Evolutionary conservation across 108 stramenopile species (phyloP), one percentile per base, ranked within the genome.

Genomic region (Nitzschia sp.): DNA sequence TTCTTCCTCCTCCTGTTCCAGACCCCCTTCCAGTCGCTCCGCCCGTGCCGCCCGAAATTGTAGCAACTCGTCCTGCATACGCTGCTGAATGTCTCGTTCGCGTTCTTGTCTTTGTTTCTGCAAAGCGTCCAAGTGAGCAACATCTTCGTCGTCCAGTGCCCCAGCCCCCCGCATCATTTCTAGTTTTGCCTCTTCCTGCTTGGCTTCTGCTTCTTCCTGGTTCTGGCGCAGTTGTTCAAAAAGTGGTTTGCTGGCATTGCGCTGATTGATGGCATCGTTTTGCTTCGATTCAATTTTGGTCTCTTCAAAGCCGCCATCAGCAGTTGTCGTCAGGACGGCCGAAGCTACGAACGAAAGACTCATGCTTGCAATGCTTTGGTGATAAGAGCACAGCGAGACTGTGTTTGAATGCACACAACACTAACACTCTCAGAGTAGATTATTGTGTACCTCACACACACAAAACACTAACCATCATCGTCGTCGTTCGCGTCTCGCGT

Each of bases 221-320:
- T 91, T 94, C 31, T 81, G 63, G 23, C 90, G 88, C 0, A 94
- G 77, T 73, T 94, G 93, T 77, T 94, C 93, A 76, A 91, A 91
- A 19, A 94, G 79, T 15, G 93, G 90, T 58, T 85, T 86, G 76
- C 82, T 69, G 0, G 67, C 61, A 31, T 69, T 68, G 53, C 86
- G 65, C 13, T 69, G 62, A 44, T 71, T 76, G n/a, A 80, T 64
- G 54, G 80, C 86, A 1, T 81, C 66, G 36, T 35, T 32, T 69
- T 68, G 60, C 11, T 70, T 69, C 15, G 61, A 53, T 67, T 86
- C 81, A 53, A 94, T 82, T 34, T 78, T 45, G 32, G 72, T 85
- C 60, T 94, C 93, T 54, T 89, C 85, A 70, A 82, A 89, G 63
- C 84, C 87, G 21, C 90, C 86, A 56, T 82, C 86, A 22, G 89